These are phyloP conservation scores for Morella rubra DNA, from an alignment of 306 rosid genomes.

Conservation along the genomic window DNA sequence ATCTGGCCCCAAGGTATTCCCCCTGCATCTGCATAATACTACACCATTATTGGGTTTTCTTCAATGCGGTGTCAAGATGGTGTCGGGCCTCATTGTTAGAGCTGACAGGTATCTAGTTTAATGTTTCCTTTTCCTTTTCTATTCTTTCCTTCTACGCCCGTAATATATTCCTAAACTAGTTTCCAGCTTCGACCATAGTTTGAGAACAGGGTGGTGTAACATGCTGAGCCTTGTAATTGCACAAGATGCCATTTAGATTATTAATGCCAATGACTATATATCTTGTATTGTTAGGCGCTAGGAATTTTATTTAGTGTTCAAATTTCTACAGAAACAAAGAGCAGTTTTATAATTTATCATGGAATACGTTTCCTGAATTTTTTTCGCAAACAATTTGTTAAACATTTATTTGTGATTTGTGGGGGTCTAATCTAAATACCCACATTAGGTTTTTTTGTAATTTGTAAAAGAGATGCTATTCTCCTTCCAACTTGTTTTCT, in stretches of 20 bases:
- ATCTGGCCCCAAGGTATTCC: conserved; percentile 44
- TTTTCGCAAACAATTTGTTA: conserved; percentile 2
- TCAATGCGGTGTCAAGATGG: conserved; percentile 32
- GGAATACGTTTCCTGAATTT: conserved; percentile 17
- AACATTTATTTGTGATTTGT: background rate
- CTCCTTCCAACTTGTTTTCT: no score
- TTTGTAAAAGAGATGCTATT: no score
- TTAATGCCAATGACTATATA: conserved; percentile 21
- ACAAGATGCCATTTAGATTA: conserved; percentile 32
- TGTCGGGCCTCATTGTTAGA: conserved; percentile 38
- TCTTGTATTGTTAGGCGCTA: conserved; percentile 24
- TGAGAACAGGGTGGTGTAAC: conserved; percentile 54
- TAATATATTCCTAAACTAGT: conserved; percentile 52
- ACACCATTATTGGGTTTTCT: conserved; percentile 30
- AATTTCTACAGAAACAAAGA: conserved; percentile 19
- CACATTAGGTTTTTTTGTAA: background rate
- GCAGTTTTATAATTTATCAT: conserved; percentile 22
- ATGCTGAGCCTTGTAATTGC: conserved; percentile 57
- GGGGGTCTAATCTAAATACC: background rate
- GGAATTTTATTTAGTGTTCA: conserved; percentile 9
- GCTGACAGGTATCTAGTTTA: conserved; percentile 31
- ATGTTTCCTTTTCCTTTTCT: conserved; percentile 21
- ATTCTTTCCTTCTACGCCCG: conserved; percentile 40
- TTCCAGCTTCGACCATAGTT: conserved; percentile 52
- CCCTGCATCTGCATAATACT: conserved; percentile 29